Percentiles rank a stretch among this genome's conserved stretches.
Evolutionary conservation across 176 grass and related monocot genomes (phyloP).

Genomic region (Oryza brachyantha): DNA sequence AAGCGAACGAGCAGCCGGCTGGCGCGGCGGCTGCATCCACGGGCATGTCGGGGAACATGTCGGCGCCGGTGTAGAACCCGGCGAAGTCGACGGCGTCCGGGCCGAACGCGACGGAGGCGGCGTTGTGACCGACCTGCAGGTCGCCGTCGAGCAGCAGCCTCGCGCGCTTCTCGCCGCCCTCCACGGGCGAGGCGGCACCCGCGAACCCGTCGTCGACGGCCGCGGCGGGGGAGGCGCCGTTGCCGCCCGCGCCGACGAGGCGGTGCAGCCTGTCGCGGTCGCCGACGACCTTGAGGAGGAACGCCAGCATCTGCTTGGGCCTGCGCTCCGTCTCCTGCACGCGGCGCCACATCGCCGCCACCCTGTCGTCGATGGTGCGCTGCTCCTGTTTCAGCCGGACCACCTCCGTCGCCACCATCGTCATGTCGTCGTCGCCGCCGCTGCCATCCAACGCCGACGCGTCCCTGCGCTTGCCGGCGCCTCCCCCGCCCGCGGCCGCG

Average conservation of each 20-base stretch:
- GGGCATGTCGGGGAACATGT: background rate
- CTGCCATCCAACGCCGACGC: background rate
- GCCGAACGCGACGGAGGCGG: background rate
- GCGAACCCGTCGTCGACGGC: background rate
- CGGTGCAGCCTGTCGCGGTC: slow-evolving; percentile 52
- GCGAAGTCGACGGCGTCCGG: slow-evolving; percentile 32
- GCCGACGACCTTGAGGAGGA: slow-evolving; percentile 70
- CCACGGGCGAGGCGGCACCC: background rate
- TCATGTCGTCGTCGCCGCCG: slow-evolving; percentile 22
- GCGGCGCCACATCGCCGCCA: slow-evolving; percentile 68
- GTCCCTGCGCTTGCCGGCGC: slow-evolving; percentile 44
- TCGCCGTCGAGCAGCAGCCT: slow-evolving; percentile 37
- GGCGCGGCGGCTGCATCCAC: slow-evolving; percentile 30
- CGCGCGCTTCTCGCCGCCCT: slow-evolving; percentile 43
- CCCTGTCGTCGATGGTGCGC: slow-evolving; percentile 55
- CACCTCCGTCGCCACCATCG: slow-evolving; percentile 71
- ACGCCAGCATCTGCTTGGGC: slow-evolving; percentile 77
- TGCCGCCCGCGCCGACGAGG: slow-evolving; percentile 25
- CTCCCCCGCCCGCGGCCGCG: background rate
- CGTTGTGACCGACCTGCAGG: too few species aligned
- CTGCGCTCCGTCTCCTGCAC: slow-evolving; percentile 79
- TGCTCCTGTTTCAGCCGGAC: slow-evolving; percentile 73
- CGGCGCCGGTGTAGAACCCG: slow-evolving; percentile 38
- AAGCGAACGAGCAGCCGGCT: slow-evolving; percentile 33
- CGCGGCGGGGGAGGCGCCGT: background rate